Conservation (phyloP, 192 early-diverging fungal species). For the Podochytrium sp. region DNA sequence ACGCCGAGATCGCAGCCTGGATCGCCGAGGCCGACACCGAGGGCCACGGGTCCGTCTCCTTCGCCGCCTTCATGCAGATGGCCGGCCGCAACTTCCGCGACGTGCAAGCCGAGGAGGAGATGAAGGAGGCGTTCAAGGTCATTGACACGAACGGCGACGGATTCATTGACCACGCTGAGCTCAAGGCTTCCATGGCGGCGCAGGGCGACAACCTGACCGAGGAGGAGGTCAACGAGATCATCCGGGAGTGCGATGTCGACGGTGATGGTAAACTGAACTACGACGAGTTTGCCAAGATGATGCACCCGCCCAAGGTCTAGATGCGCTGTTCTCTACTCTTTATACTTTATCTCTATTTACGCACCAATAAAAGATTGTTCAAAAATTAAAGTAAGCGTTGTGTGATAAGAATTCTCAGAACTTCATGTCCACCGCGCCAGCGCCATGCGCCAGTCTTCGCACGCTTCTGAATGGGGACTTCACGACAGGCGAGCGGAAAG, state of each 20-base stretch:
- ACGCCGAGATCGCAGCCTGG: slow-evolving; percentile 91
- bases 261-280: slow-evolving; percentile 78
- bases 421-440: too few relatives aligned
- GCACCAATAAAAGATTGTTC: too few relatives aligned
- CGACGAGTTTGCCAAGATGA: slow-evolving; percentile 84
- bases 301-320: slow-evolving; percentile 17
- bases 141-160: slow-evolving; percentile 95
- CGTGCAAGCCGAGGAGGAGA: slow-evolving; percentile 85
- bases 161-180: slow-evolving; percentile 85
- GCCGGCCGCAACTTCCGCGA: slow-evolving; percentile 80
- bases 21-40: slow-evolving; percentile 92
- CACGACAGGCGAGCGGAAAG: too few relatives aligned
- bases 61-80: slow-evolving; percentile 89
- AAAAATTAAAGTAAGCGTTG: too few relatives aligned
- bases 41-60: slow-evolving; percentile 94
- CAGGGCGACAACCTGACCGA: slow-evolving; percentile 78
- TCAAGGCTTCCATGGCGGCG: slow-evolving; percentile 85
- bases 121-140: slow-evolving; percentile 92
- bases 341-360: too few relatives aligned
- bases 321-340: too few relatives aligned
- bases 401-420: too few relatives aligned
- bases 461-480: too few relatives aligned
- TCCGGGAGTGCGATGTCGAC: slow-evolving; percentile 69
- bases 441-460: too few relatives aligned
- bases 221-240: slow-evolving; percentile 73